A percentile compares a stretch with the other conserved stretches of the same genome.
Evolutionary conservation across 371 early-diverging fungal species (phyloP).

Genomic region (Mortierella sp.): DNA sequence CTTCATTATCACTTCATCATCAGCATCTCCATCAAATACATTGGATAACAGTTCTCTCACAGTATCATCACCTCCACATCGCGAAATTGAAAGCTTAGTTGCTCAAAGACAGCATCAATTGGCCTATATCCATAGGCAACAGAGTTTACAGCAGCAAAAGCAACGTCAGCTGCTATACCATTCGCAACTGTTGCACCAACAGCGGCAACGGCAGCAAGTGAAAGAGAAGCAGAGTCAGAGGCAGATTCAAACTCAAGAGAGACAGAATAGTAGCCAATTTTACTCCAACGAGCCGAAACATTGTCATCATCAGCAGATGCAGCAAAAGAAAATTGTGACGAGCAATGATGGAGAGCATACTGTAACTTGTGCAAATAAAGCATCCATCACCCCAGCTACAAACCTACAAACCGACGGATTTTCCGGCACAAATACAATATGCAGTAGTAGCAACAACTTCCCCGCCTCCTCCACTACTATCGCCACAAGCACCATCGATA

Average conservation of each 20-base stretch:
- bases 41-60: neutral
- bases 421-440: neutral
- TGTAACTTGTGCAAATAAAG: neutral
- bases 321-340: neutral
- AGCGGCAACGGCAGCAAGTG: neutral
- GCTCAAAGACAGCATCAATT: slow-evolving; percentile 26
- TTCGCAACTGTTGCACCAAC: slow-evolving; percentile 12
- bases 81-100: neutral
- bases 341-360: neutral
- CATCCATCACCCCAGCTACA: neutral
- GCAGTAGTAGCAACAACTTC: neutral
- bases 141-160: slow-evolving; percentile 13
- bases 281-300: neutral
- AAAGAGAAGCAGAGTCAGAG: neutral
- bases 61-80: neutral
- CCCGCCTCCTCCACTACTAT: neutral
- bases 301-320: neutral
- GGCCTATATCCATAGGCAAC: slow-evolving; percentile 15
- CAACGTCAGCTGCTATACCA: slow-evolving; percentile 16
- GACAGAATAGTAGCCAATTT: no score
- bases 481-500: neutral
- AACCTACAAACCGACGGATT: neutral
- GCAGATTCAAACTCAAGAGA: neutral
- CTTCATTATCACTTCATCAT: neutral
- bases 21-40: neutral